phyloP scores from a whole-genome alignment of 2,329 filamentous ascomycete species.

The Sodiomyces alkalinus region DNA sequence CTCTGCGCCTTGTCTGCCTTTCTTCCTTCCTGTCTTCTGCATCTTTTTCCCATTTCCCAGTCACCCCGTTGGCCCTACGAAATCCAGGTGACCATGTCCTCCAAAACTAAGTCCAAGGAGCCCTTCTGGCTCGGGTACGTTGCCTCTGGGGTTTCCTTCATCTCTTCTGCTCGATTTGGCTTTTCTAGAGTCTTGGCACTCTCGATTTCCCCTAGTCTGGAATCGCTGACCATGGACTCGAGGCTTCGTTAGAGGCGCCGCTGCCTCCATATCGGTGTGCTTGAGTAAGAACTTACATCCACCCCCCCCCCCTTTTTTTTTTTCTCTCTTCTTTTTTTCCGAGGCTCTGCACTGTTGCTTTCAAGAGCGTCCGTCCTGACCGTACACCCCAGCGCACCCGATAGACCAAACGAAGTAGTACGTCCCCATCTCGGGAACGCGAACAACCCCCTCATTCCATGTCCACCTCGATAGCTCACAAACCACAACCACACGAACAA shows the following conservation, averaged over 20 bases:
- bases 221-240: too few species aligned
- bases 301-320: too few species aligned
- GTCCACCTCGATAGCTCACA: not conserved
- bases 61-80: too few species aligned
- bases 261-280: slow-evolving; percentile 28
- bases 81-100: slow-evolving; percentile 3
- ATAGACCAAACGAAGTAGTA: slow-evolving; percentile 30
- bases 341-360: not conserved
- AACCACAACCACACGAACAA: too few species aligned
- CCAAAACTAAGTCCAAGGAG: slow-evolving; percentile 17
- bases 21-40: not conserved
- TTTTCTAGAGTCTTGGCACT: too few species aligned
- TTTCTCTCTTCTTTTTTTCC: too few species aligned
- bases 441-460: too few species aligned
- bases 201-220: too few species aligned
- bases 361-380: not conserved
- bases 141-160: not conserved
- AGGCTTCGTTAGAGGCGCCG: slow-evolving; percentile 23
- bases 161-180: too few species aligned
- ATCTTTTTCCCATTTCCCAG: not conserved
- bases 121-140: slow-evolving; percentile 29
- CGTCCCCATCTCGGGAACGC: slow-evolving; percentile 2
- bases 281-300: slow-evolving; percentile 18
- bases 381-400: slow-evolving; percentile 19
- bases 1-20: too few species aligned